Evolutionary conservation across 2,329 filamentous ascomycete species (phyloP).

Genomic region (Phyllachora maydis): DNA sequence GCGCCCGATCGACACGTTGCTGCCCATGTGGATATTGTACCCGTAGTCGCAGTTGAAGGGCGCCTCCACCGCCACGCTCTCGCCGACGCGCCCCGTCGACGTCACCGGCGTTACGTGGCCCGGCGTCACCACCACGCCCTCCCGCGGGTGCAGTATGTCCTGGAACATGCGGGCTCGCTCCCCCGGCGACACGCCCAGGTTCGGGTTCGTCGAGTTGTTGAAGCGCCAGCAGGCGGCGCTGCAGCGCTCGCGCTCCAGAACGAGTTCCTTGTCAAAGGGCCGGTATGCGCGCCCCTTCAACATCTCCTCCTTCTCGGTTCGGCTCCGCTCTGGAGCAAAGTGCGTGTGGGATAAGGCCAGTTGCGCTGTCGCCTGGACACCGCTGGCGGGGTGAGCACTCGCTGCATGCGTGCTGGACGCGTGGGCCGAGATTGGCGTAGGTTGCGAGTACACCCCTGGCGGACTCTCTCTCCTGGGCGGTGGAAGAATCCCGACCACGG

Average conservation of each 20-base stretch:
- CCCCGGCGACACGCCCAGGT: constrained; percentile 44
- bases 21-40: constrained; percentile 79
- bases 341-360: constrained; percentile 34
- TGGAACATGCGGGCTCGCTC: constrained; percentile 52
- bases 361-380: constrained; percentile 34
- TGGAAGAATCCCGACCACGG: too few relatives aligned
- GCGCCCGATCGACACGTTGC: constrained; percentile 64
- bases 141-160: constrained; percentile 46
- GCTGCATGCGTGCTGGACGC: too few relatives aligned
- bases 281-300: constrained; percentile 58
- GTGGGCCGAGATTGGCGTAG: too few relatives aligned
- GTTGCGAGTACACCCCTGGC: too few relatives aligned
- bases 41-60: constrained; percentile 85
- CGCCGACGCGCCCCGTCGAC: constrained; percentile 44
- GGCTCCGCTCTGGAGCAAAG: constrained; percentile 15
- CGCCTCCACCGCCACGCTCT: constrained; percentile 58
- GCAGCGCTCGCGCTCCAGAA: constrained; percentile 71
- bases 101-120: constrained; percentile 27
- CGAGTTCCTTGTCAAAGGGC: constrained; percentile 57
- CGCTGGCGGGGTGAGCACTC: too few relatives aligned
- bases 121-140: constrained; percentile 33
- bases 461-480: too few relatives aligned
- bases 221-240: constrained; percentile 65
- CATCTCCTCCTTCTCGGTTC: constrained; percentile 82
- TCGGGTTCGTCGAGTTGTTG: constrained; percentile 64